Conservation (phyloP, 306 rosid species). For the Medicago ruthenica region DNA sequence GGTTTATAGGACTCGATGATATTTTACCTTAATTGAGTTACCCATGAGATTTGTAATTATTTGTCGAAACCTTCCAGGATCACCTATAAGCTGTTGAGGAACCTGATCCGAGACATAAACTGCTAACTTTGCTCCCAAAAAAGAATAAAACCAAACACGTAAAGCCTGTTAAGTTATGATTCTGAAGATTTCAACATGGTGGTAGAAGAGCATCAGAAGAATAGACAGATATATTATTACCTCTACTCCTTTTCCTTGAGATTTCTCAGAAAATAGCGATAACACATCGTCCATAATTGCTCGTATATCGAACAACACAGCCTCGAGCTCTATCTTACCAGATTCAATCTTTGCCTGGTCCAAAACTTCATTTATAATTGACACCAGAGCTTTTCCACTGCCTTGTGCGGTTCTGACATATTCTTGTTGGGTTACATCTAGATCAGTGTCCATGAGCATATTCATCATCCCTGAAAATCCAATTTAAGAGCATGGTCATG, state of each 20-base stretch:
- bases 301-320: constrained; percentile 74
- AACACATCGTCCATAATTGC: constrained; percentile 87
- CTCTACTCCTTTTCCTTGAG: constrained; percentile 96
- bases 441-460: constrained; percentile 95
- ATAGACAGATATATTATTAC: constrained; percentile 55
- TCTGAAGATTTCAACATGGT: constrained; percentile 13
- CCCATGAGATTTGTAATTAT: constrained; percentile 89
- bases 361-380: constrained; percentile 90
- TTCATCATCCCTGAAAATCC: constrained; percentile 88
- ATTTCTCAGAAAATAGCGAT: constrained; percentile 90
- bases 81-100: constrained; percentile 82
- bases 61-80: constrained; percentile 90
- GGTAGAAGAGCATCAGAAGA: constrained; percentile 17
- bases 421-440: constrained; percentile 92
- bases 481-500: constrained; percentile 40
- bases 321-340: constrained; percentile 96
- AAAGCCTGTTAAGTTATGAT: constrained; percentile 25
- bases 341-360: constrained; percentile 98
- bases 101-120: constrained; percentile 83
- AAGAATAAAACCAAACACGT: constrained; percentile 38
- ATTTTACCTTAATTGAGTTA: constrained; percentile 75
- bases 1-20: constrained; percentile 1
- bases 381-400: constrained; percentile 95
- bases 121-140: constrained; percentile 64
- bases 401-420: constrained; percentile 88